Conservation (phyloP, 2,329 filamentous ascomycete species). For the Fusarium penzigii region DNA sequence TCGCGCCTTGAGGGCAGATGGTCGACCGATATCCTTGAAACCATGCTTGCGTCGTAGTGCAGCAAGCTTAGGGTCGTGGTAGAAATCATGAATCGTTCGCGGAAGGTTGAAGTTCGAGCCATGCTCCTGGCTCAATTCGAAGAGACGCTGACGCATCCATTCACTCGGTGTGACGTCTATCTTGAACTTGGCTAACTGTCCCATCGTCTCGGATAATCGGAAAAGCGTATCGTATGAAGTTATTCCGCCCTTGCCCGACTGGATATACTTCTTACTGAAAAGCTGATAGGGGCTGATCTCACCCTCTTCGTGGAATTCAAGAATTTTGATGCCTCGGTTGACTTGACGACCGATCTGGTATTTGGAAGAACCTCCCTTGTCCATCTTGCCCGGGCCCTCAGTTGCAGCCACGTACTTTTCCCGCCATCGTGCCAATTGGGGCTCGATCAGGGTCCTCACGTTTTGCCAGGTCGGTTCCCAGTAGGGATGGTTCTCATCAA, state of each 20-base stretch:
- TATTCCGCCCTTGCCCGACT: conserved; percentile 40
- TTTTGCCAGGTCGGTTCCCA: conserved; percentile 57
- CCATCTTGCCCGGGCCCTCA: conserved; percentile 33
- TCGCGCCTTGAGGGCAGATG: conserved; percentile 47
- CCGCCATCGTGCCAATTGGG: conserved; percentile 48
- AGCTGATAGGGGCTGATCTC: conserved; percentile 59
- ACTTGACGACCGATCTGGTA: conserved; percentile 58
- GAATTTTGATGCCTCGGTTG: conserved; percentile 54
- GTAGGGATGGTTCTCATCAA: conserved; percentile 51
- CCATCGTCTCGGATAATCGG: conserved; percentile 54
- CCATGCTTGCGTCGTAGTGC: conserved; percentile 53
- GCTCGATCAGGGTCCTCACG: conserved; percentile 44
- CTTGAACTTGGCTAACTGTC: conserved; percentile 54
- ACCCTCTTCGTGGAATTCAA: conserved; percentile 53
- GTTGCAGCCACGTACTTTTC: conserved; percentile 45
- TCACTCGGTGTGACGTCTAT: conserved; percentile 54
- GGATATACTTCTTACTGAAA: conserved; percentile 52
- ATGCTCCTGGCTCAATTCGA: conserved; percentile 47
- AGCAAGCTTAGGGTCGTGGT: conserved; percentile 55
- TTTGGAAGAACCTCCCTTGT: conserved; percentile 42
- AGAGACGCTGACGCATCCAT: conserved; percentile 59
- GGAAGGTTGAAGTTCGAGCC: conserved; percentile 53
- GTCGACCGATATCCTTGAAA: conserved; percentile 58
- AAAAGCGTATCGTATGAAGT: conserved; percentile 59
- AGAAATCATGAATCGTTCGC: conserved; percentile 54